A percentile compares a stretch with the other conserved stretches of the same genome.
Evolutionary conservation across 2,329 filamentous ascomycete species (phyloP).

Genomic region (Phyllosticta citribraziliensis): DNA sequence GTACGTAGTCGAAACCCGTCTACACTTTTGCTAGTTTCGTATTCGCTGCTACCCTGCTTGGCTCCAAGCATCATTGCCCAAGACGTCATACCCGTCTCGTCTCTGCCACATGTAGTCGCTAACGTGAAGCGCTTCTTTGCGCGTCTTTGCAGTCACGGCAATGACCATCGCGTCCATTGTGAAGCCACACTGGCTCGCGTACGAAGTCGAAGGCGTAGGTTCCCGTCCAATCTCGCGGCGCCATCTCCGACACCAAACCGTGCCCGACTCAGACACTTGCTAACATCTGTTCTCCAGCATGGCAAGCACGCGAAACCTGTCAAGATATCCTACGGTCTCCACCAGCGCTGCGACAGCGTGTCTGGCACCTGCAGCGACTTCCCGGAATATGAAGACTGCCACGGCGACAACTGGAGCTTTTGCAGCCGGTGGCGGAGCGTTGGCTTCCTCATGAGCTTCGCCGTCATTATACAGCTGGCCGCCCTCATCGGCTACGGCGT

Average conservation of each 20-base stretch:
- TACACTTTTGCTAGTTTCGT: not conserved
- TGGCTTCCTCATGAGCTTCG: slow-evolving; percentile 79
- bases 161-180: slow-evolving; percentile 62
- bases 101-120: not conserved
- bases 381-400: slow-evolving; percentile 58
- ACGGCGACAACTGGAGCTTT: slow-evolving; percentile 60
- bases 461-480: slow-evolving; percentile 71
- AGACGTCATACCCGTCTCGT: slow-evolving; percentile 2
- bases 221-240: not conserved
- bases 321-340: slow-evolving; percentile 56
- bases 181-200: slow-evolving; percentile 63
- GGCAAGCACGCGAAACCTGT: slow-evolving; percentile 21
- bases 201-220: slow-evolving; percentile 15
- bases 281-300: slow-evolving; percentile 15
- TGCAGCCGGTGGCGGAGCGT: slow-evolving; percentile 87
- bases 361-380: slow-evolving; percentile 55
- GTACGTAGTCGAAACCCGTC: slow-evolving; percentile 18
- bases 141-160: slow-evolving; percentile 46
- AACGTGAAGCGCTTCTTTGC: not conserved
- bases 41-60: not conserved
- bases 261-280: not conserved
- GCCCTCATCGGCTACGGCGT: slow-evolving; percentile 71
- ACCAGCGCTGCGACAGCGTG: slow-evolving; percentile 67
- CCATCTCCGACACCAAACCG: not conserved
- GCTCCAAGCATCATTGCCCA: slow-evolving; percentile 11